Conservation (phyloP, 2,329 filamentous ascomycete genomes). For the Magnaporthiopsis poae region DNA sequence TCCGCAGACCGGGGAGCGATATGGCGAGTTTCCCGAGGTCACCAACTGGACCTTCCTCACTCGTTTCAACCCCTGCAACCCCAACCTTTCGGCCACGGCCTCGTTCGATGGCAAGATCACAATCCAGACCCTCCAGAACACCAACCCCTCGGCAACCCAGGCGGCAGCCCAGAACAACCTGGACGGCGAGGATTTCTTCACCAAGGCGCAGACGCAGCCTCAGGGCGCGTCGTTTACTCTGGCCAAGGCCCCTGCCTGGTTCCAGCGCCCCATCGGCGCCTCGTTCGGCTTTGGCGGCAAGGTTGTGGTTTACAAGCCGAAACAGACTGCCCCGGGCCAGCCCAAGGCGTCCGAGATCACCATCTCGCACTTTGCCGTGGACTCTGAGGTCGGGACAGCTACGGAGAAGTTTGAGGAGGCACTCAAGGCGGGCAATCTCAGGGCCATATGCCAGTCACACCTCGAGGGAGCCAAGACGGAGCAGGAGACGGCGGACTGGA, state of each 20-base stretch:
- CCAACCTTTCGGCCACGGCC: conserved; percentile 82
- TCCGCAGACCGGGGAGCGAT: conserved; percentile 74
- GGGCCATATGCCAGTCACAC: conserved; percentile 69
- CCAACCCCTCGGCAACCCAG: conserved; percentile 66
- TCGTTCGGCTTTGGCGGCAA: conserved; percentile 96
- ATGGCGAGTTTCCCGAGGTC: conserved; percentile 89
- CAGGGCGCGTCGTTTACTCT: conserved; percentile 85
- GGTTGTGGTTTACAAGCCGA: conserved; percentile 63
- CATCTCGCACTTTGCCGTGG: conserved; percentile 81
- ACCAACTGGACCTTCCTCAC: conserved; percentile 99
- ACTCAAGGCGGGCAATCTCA: conserved; percentile 66
- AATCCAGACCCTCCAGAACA: conserved; percentile 88
- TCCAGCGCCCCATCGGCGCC: conserved; percentile 72
- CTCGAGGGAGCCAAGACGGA: conserved; percentile 67
- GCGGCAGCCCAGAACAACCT: conserved; percentile 56
- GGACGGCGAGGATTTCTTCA: conserved; percentile 93
- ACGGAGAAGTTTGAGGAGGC: conserved; percentile 81
- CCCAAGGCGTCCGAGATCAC: conserved; percentile 63
- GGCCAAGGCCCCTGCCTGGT: conserved; percentile 77
- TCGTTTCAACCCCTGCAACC: conserved; percentile 86
- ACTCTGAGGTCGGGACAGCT: conserved; percentile 71
- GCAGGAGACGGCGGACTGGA: conserved; percentile 93
- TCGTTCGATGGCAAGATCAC: conserved; percentile 96
- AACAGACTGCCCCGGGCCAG: conserved; percentile 50
- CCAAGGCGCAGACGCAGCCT: conserved; percentile 81